These are phyloP conservation scores for Sungouiozyma intestinalis DNA, from an alignment of 805 yeast species.

Conservation along the genomic window DNA sequence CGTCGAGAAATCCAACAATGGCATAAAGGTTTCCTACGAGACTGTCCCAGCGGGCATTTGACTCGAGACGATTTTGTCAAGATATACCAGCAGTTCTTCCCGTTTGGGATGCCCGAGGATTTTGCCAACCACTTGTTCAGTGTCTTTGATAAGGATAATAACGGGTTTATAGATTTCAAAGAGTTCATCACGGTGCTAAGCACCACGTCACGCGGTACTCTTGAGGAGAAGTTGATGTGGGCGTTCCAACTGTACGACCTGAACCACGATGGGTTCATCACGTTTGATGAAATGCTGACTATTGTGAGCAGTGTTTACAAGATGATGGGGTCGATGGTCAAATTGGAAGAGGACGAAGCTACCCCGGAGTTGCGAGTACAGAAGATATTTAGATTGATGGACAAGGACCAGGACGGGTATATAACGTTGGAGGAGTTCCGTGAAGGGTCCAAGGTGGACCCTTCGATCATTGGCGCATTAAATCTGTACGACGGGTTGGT, in stretches of 20 bases:
- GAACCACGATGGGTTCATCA: constrained; percentile 65
- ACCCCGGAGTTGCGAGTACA: constrained; percentile 84
- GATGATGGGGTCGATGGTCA: constrained; percentile 94
- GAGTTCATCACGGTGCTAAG: constrained; percentile 85
- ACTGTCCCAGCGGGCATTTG: constrained; percentile 85
- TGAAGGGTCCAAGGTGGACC: constrained; percentile 69
- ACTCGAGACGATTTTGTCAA: constrained; percentile 80
- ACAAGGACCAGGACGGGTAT: constrained; percentile 56
- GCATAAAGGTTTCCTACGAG: constrained; percentile 93
- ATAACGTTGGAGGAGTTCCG: constrained; percentile 79
- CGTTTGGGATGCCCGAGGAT: constrained; percentile 93
- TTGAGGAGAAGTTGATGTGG: constrained; percentile 82
- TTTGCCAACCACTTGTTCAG: constrained; percentile 82
- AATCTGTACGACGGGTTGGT: constrained; percentile 75
- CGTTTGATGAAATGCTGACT: constrained; percentile 66
- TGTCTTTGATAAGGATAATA: constrained; percentile 75
- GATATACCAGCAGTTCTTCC: constrained; percentile 93
- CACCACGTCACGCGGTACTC: constrained; percentile 74
- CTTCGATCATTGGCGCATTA: constrained; percentile 64
- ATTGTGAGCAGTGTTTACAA: constrained; percentile 80
- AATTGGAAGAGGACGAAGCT: constrained; percentile 74
- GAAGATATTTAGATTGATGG: constrained; percentile 68
- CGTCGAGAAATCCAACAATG: constrained; percentile 93
- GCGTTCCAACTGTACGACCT: constrained; percentile 81
- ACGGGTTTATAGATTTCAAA: constrained; percentile 79